Evolutionary conservation across 2,329 filamentous ascomycete genomes (phyloP), one percentile per base, ranked within the genome.

Genomic region (Pseudogymnoascus sp.): DNA sequence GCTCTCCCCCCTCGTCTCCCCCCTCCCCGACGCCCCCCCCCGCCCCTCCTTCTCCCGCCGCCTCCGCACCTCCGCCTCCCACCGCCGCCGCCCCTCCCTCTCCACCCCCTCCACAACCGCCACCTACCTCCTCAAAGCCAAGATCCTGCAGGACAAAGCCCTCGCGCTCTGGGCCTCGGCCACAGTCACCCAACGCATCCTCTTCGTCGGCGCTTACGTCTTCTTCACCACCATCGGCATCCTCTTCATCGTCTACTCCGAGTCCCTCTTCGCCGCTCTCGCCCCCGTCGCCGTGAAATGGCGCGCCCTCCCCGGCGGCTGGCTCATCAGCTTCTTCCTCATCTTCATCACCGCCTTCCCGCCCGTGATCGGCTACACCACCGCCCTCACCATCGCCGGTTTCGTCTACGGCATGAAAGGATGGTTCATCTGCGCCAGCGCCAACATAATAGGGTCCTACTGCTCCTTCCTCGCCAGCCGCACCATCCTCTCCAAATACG

Each of bases 391-490:
- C 1, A 80, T 89, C 19, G 79, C 85, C 3, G 88, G 88, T 0
- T 90, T 90, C 71, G 83, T 91, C 14, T 90, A 88, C 73, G 88
- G 88, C 0, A 82, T 90, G 70, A 85, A 86, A 71, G 86, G 86
- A 78, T 95, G 85, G 80, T 79, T 84, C 65, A 83, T 97, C 61
- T 80, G 90, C 61, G 88, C 92, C 1, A 81, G 84, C 0, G 92
- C 90, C 14, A 96, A 90, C 19, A 82, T 96, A 1, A 76, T 85
- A 34, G 95, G 95, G 41, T 92, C 89, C 19, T 86, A 90, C 1
- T 85, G 81, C 51, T 88, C 92, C 0, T 98, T 99, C 73, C 73
- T 96, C 65, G 85, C 90, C 54, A 92, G 89, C 62, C 83, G 95
- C 67, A 91, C 90, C 4, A 77, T 97, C 48, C 81, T 98, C 65